Conservation (phyloP, 371 early-diverging fungal genomes). For the Rhizopus stolonifer region DNA sequence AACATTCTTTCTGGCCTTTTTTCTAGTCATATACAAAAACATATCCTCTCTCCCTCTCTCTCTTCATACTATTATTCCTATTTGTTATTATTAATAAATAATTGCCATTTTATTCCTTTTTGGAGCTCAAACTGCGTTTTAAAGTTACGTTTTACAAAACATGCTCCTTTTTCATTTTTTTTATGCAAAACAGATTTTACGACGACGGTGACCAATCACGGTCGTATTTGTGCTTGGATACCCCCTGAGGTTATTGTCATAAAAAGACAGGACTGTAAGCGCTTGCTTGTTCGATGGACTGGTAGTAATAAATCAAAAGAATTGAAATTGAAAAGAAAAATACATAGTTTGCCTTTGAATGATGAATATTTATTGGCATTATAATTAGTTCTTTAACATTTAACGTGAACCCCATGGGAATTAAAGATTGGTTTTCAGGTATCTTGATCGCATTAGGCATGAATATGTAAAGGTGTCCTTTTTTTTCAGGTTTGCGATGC, state of each 20-base stretch:
- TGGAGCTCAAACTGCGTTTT: too few species aligned
- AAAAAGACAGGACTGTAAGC: constrained; percentile 53
- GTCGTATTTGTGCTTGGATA: constrained; percentile 45
- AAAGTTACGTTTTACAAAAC: too few species aligned
- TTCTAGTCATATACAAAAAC: not conserved
- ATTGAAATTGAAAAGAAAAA: not conserved
- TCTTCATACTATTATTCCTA: not conserved
- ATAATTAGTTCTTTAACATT: constrained; percentile 42
- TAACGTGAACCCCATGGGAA: constrained; percentile 49
- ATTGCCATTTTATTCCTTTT: too few species aligned
- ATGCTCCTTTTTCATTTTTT: too few species aligned
- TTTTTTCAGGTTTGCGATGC: too few species aligned
- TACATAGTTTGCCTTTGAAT: constrained; percentile 72
- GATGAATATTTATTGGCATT: constrained; percentile 86
- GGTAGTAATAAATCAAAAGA: constrained; percentile 26
- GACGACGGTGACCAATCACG: constrained; percentile 42
- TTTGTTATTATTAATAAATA: not conserved
- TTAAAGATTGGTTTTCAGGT: constrained; percentile 84
- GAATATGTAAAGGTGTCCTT: constrained; percentile 78
- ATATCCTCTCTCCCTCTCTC: not conserved
- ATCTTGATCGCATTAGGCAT: constrained; percentile 75
- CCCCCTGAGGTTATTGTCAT: constrained; percentile 42
- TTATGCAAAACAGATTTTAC: not conserved
- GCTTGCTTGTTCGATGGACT: constrained; percentile 54
- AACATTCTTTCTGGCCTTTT: not conserved